phyloP scores from a whole-genome alignment of 495 filamentous ascomycete species.

The Wilcoxina mikolae region DNA sequence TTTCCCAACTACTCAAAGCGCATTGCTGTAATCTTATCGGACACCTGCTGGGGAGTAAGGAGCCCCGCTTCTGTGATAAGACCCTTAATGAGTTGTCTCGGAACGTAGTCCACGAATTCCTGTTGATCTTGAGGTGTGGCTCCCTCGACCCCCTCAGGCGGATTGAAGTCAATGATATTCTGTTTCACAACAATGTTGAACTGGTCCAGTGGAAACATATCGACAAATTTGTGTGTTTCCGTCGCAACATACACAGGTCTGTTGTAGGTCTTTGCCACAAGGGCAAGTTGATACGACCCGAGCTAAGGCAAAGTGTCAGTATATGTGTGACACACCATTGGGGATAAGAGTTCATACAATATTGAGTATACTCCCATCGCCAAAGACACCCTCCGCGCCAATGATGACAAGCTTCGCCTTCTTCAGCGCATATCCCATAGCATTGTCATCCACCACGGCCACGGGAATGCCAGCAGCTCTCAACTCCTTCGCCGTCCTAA shows the following conservation, averaged over 20 bases:
- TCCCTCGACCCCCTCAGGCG: conserved; percentile 34
- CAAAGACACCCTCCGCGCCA: conserved; percentile 85
- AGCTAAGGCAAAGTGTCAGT: conserved; percentile 35
- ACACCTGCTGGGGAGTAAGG: conserved; percentile 42
- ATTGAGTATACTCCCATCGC: conserved; percentile 82
- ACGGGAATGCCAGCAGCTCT: conserved; percentile 63
- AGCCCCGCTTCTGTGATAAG: conserved; percentile 66
- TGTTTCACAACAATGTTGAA: conserved; percentile 65
- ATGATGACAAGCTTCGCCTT: conserved; percentile 70
- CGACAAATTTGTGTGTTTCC: conserved; percentile 89
- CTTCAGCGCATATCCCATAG: conserved; percentile 72
- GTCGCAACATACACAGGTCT: conserved; percentile 83
- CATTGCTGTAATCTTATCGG: conserved; percentile 22
- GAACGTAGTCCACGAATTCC: conserved; percentile 64
- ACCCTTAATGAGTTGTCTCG: conserved; percentile 63
- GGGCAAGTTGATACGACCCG: conserved; percentile 81
- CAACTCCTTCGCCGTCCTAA: conserved; percentile 50
- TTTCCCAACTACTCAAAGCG: conserved; percentile 15
- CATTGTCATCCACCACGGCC: conserved; percentile 64
- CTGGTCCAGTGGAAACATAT: conserved; percentile 63
- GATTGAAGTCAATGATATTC: conserved; percentile 51
- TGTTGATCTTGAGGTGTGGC: conserved; percentile 29
- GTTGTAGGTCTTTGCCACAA: conserved; percentile 58
- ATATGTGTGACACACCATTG: background rate
- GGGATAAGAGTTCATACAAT: conserved; percentile 9